Percentiles rank a stretch among this genome's conserved stretches.
Evolutionary conservation across 805 yeast species (phyloP).

Genomic region (Starmerella bombicola): DNA sequence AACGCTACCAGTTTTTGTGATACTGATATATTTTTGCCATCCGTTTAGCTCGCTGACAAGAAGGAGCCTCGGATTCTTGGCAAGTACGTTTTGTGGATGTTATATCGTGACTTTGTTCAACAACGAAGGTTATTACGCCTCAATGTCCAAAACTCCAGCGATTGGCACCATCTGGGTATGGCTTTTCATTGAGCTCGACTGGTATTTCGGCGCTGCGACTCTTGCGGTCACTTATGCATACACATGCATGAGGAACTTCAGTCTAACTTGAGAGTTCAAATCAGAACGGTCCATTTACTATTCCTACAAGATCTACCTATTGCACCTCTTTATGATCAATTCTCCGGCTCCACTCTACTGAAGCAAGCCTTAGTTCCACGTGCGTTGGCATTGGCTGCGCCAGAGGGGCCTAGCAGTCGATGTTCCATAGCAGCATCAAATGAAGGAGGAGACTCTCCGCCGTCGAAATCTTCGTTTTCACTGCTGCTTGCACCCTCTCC

Average conservation of each 20-base stretch:
- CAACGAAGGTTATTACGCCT: slow-evolving; percentile 30
- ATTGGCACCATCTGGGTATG: slow-evolving; percentile 33
- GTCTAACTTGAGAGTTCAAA: slow-evolving; percentile 3
- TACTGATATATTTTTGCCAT: slow-evolving; percentile 25
- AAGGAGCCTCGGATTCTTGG: slow-evolving; percentile 19
- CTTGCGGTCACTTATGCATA: slow-evolving; percentile 23
- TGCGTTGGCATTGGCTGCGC: slow-evolving; percentile 7
- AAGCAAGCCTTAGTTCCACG: slow-evolving; percentile 15
- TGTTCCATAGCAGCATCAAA: slow-evolving; percentile 24
- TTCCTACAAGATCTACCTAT: no score
- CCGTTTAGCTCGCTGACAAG: slow-evolving; percentile 3
- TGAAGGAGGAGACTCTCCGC: slow-evolving; percentile 20
- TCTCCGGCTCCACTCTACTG: no score
- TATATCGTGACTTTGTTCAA: slow-evolving; percentile 28
- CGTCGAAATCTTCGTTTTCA: slow-evolving; percentile 1
- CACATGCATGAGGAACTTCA: slow-evolving; percentile 18
- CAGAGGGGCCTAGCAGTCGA: slow-evolving; percentile 19
- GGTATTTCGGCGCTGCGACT: slow-evolving; percentile 26
- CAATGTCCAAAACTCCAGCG: slow-evolving; percentile 33
- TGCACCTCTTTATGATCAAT: no score
- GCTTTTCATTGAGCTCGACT: slow-evolving; percentile 32
- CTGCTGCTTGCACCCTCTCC: neutral
- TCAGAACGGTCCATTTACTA: no score
- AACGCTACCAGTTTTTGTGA: slow-evolving; percentile 27
- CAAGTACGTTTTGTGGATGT: slow-evolving; percentile 26